Base-by-base conservation (phyloP, 805 yeast species). In the Schizosaccharomyces pombe region DNA sequence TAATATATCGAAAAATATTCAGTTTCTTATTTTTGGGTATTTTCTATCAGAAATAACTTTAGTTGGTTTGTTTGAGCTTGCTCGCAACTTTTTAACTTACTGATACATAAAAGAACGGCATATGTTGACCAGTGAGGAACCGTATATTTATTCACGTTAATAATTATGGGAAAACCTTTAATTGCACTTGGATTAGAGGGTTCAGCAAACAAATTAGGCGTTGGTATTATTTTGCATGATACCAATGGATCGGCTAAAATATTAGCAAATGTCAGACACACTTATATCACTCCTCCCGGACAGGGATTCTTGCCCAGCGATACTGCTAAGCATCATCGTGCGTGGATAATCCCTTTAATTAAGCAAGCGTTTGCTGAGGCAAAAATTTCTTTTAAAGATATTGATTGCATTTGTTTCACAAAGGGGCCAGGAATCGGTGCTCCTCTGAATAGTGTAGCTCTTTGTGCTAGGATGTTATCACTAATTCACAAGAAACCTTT, bases 351-450 rank as follows among this genome's bases (percentile, higher is more conserved):
- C 0, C 67, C 96, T 56, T 67, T 87, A 24, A 77, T 85, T 39
- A 78, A 77, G 60, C 62, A 62, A 31, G 82, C 97, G 0, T 62
- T 91, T 47, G 64, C 65, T 1, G 87, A 80, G 47, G 80, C 93
- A 1, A 65, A 68, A 0, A 62, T 85, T 4, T 59, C 61, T 31
- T 37, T 52, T 53, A 53, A 54, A 2, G 70, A 68, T 6, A 58
- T 70, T 31, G 71, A 69, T 57, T 70, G 73, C 58, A 82, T 91
- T 52, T 85, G 95, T 65, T 91, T 91, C 65, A 91, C 98, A 1
- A 32, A 34, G 8, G 54, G 98, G 4, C 99, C 98, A 0, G 99
- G 99, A 0, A 91, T 91, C 97, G 99, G 99, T 2, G 97, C 97
- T 0, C 99, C 99, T 0, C 69, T 91, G 54, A 94, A 91, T 61